A percentile compares a stretch with the other conserved stretches of the same genome.
phyloP scores from a whole-genome alignment of 176 grass and related monocot genomes.

The Phoenix roebelenii region DNA sequence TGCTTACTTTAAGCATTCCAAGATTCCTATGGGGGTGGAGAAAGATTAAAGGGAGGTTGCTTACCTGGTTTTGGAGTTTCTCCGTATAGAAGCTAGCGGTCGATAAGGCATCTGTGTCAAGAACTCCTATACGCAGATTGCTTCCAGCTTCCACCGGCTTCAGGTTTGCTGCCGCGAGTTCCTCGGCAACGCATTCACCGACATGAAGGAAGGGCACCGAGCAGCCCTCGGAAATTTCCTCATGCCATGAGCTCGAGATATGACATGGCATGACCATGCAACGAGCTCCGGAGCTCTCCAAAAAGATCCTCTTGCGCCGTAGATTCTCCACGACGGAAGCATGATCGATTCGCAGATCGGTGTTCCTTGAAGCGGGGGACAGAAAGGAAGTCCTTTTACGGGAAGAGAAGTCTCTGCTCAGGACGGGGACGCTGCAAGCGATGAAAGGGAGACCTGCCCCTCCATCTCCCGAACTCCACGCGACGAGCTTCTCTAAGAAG shows the following conservation, averaged over 20 bases:
- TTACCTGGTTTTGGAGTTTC: slow-evolving; percentile 54
- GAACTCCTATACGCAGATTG: slow-evolving; percentile 58
- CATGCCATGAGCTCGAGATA: slow-evolving; percentile 46
- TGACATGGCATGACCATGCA: slow-evolving; percentile 84
- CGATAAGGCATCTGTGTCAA: slow-evolving; percentile 25
- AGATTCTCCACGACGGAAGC: slow-evolving; percentile 43
- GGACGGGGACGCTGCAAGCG: slow-evolving; percentile 37
- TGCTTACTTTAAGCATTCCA: too few species aligned
- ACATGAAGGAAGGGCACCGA: slow-evolving; percentile 49
- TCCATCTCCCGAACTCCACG: slow-evolving; percentile 27
- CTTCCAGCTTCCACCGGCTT: slow-evolving; percentile 68
- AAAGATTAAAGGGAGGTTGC: neutral
- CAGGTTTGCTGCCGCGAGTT: slow-evolving; percentile 45
- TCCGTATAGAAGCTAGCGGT: slow-evolving; percentile 30
- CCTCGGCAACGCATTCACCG: slow-evolving; percentile 49
- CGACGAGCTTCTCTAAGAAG: slow-evolving; percentile 62
- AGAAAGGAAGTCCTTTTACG: neutral
- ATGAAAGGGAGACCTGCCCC: slow-evolving; percentile 54
- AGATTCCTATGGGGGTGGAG: too few species aligned
- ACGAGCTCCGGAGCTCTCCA: slow-evolving; percentile 56
- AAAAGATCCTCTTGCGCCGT: slow-evolving; percentile 34
- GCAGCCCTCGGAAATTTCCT: slow-evolving; percentile 49
- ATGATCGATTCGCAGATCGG: neutral
- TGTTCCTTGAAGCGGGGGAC: too few species aligned
- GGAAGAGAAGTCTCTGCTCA: slow-evolving; percentile 28